A percentile compares a stretch with the other conserved stretches of the same genome.
Evolutionary conservation across 1,284 basidiomycete genomes (phyloP).

Genomic region (Blastosporella zonata): DNA sequence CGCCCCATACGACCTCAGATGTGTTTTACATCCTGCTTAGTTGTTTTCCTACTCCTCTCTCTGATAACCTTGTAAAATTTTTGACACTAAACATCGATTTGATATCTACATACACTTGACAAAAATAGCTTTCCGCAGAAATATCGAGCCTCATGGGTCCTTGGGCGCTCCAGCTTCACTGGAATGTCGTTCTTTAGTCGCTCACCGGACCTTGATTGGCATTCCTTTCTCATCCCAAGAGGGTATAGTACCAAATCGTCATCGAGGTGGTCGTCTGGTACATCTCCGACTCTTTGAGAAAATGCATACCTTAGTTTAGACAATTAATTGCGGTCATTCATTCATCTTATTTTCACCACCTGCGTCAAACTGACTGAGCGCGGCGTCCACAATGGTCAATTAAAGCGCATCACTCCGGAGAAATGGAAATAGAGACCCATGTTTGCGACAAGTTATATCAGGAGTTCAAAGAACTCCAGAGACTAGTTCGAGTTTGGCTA

Average conservation of each 20-base stretch:
- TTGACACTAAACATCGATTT: background rate
- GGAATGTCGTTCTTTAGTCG: too few relatives aligned
- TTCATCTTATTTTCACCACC: background rate
- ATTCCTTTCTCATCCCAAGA: background rate
- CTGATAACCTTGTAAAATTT: background rate
- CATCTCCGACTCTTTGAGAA: background rate
- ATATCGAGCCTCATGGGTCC: background rate
- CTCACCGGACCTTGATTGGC: too few relatives aligned
- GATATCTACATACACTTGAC: background rate
- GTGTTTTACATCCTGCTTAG: constrained; percentile 1
- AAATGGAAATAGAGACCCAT: background rate
- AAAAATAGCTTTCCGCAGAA: background rate
- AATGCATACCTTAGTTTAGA: background rate
- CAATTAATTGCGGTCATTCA: background rate
- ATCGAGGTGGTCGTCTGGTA: background rate
- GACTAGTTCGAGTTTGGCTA: constrained; percentile 1
- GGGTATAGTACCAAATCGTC: constrained; percentile 1
- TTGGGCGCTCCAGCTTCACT: too few relatives aligned
- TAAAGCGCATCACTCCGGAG: background rate
- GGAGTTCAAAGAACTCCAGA: background rate
- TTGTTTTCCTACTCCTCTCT: background rate
- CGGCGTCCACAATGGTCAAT: background rate
- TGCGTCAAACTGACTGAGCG: background rate
- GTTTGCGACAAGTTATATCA: too few relatives aligned
- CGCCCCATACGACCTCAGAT: constrained; percentile 3